Conservation (phyloP, 1,139 yeast species). For the Geotrichum citri-aurantii region DNA sequence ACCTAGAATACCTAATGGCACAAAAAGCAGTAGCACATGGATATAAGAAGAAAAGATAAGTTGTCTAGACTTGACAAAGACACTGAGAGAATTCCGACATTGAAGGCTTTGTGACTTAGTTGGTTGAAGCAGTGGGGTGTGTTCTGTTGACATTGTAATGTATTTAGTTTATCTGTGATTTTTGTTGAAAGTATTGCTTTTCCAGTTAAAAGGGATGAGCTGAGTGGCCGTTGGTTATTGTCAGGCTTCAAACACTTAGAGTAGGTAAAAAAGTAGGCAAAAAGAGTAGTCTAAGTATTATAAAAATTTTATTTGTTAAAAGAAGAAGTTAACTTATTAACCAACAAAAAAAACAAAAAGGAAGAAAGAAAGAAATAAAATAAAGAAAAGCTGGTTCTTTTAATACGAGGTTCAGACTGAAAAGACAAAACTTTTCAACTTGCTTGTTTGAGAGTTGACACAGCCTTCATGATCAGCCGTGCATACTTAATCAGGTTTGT, state of each 20-base stretch:
- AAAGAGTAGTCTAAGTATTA: no score
- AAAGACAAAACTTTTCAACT: no score
- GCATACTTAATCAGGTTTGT: not conserved
- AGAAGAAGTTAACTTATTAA: no score
- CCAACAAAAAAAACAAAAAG: not conserved
- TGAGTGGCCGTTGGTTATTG: no score
- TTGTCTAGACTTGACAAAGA: not conserved
- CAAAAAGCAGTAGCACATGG: slow-evolving; percentile 70
- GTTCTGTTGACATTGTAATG: not conserved
- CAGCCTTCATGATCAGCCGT: not conserved
- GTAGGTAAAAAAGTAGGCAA: no score
- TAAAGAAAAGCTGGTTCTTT: not conserved
- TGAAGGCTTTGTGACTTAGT: not conserved
- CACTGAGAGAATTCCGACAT: not conserved
- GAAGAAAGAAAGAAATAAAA: not conserved
- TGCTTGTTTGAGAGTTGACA: not conserved
- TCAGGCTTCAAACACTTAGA: no score
- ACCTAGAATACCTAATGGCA: slow-evolving; percentile 79
- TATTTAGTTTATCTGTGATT: not conserved
- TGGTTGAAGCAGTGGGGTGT: not conserved
- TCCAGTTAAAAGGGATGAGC: no score
- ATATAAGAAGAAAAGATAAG: slow-evolving; percentile 42
- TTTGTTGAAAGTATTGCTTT: no score
- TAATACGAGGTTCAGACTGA: no score
- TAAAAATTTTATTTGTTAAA: no score